Base-by-base conservation (phyloP, 495 filamentous ascomycete genomes). In the Neohortaea acidophila region DNA sequence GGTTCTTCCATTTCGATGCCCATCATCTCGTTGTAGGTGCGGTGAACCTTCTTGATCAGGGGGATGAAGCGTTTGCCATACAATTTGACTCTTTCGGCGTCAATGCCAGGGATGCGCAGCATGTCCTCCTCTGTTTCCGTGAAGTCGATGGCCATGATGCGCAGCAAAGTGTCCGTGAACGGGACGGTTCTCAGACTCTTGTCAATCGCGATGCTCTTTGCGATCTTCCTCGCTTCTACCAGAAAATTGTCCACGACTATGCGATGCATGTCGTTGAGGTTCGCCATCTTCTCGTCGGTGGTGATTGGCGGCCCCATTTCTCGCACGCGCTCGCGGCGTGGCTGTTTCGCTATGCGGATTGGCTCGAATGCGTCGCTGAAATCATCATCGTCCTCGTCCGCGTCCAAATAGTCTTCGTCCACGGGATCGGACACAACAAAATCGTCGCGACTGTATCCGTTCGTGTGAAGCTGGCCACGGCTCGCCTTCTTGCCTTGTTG, bases 81-180 rank as follows among this genome's bases (percentile, higher is more conserved):
- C n/a, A 60, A 61, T 4, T 68, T 51, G 17, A 89, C 80, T 53
- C 75, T 81, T 15, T 82, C 73, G 8, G 56, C 46, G 35, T 83
- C 73, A 38, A 93, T 79, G 10, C 70, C 72, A 0, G 67, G 70
- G 39, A 94, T 82, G 3, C 56, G 50, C 12, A 33, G 13, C 68
- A 97, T 74, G 41, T 77, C 63, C 2, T 60, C 61, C 26, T 60
- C 41, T 22, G 55, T 61, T 49, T 69, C 77, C 45, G 87, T 77
- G 31, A 80, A 84, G 21, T 61, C 50, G 27, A 93, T 79, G 4
- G 73, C 83, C 78, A 97, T 93, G 50, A 83, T 76, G 19, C 84
- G 76, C 36, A 91, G 62, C 1, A 82, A 64, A 20, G 66, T 67
- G 49, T 94, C 84, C 0, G 77, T 76, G 55, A 96, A 96, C 2